Percentiles rank a stretch among this genome's conserved stretches.
These are phyloP conservation scores for Nicotiana undulata DNA, from an alignment of 257 asterid species.

Conservation along the genomic window DNA sequence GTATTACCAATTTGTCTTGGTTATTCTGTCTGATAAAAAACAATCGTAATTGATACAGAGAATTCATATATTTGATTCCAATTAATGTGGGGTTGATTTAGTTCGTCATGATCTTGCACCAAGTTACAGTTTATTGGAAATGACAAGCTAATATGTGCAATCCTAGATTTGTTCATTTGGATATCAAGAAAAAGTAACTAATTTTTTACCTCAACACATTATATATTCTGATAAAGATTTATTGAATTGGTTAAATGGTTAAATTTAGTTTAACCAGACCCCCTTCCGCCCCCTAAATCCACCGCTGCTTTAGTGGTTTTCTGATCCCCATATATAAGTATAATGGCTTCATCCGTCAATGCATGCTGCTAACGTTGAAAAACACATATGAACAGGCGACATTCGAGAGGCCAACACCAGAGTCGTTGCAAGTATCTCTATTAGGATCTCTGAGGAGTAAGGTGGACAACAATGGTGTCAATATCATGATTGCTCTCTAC, in stretches of 20 bases:
- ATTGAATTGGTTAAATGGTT: not conserved
- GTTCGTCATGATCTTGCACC: not conserved
- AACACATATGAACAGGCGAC: slow-evolving; percentile 37
- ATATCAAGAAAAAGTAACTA: not conserved
- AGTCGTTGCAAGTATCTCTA: slow-evolving; percentile 48
- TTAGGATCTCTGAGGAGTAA: slow-evolving; percentile 52
- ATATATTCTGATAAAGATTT: not conserved
- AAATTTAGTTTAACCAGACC: not conserved
- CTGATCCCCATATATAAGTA: too few relatives aligned
- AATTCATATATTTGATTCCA: not conserved
- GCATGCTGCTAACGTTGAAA: not conserved
- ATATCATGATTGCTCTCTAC: slow-evolving; percentile 62
- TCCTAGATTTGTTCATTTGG: not conserved
- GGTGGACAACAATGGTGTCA: slow-evolving; percentile 41
- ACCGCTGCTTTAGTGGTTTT: too few relatives aligned
- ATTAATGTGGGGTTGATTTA: not conserved
- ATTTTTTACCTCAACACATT: not conserved
- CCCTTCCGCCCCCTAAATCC: too few relatives aligned
- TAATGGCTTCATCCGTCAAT: not conserved
- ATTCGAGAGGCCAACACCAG: slow-evolving; percentile 47
- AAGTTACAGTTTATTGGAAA: not conserved
- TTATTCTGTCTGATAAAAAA: not conserved
- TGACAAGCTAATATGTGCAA: not conserved
- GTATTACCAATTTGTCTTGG: not conserved
- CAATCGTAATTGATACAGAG: not conserved